These are phyloP conservation scores for Avena eriantha DNA, from an alignment of 176 grass and related monocot genomes.

Conservation along the genomic window DNA sequence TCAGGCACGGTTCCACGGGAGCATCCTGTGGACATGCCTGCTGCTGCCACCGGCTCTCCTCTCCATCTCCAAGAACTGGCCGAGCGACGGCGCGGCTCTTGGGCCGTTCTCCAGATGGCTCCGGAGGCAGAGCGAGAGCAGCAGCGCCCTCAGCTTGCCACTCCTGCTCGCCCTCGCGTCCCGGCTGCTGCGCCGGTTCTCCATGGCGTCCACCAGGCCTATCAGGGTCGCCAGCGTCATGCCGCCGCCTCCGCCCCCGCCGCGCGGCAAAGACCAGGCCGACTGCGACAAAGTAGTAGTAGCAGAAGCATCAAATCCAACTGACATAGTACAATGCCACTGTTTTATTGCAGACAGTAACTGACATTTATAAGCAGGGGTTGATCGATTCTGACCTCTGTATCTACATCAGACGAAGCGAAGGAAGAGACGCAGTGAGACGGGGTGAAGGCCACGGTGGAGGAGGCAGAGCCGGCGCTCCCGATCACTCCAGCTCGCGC, in stretches of 20 bases:
- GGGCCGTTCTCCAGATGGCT: slow-evolving; percentile 44
- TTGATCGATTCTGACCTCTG: slow-evolving; percentile 44
- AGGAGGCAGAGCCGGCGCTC: slow-evolving; percentile 50
- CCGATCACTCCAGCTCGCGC: slow-evolving; percentile 36
- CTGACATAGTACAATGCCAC: neutral
- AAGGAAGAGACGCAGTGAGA: slow-evolving; percentile 54
- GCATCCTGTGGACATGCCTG: neutral
- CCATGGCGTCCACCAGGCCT: slow-evolving; percentile 62
- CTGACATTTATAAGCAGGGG: neutral
- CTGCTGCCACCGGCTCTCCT: slow-evolving; percentile 40
- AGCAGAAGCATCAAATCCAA: neutral
- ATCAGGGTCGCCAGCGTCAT: slow-evolving; percentile 66
- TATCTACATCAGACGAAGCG: slow-evolving; percentile 53
- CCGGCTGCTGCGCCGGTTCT: slow-evolving; percentile 42
- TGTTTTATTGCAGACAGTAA: neutral
- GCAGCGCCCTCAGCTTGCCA: slow-evolving; percentile 57
- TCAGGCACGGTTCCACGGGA: slow-evolving; percentile 4
- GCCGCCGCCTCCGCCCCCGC: slow-evolving; percentile 25
- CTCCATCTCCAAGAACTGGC: slow-evolving; percentile 68
- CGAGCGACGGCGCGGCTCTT: slow-evolving; percentile 55
- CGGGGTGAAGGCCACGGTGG: slow-evolving; percentile 55
- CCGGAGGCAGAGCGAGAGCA: slow-evolving; percentile 70
- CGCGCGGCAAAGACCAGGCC: slow-evolving; percentile 44
- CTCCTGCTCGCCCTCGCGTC: slow-evolving; percentile 47
- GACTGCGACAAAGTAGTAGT: slow-evolving; percentile 29